Percentiles rank a stretch among this genome's conserved stretches.
Conservation (phyloP, 495 filamentous ascomycete species). For the Aspergillus heteromorphus region DNA sequence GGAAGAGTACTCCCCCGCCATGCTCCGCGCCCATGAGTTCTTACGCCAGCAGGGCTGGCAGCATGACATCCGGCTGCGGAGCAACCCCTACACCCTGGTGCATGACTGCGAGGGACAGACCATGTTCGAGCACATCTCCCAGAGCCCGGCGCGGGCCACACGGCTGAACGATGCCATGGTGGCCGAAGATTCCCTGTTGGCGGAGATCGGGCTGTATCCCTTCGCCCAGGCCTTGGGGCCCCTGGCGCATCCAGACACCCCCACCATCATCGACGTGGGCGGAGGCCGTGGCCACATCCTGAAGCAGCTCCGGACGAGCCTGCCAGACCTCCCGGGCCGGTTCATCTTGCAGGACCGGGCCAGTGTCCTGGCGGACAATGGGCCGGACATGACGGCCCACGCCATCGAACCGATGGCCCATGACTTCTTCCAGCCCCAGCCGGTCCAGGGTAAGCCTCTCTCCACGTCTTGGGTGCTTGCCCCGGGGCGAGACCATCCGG, state of each 20-base stretch:
- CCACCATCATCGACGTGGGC: conserved; percentile 45
- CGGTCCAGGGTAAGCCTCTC: conserved; percentile 23
- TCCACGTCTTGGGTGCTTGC: neutral
- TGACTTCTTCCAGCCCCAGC: conserved; percentile 45
- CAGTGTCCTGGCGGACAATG: conserved; percentile 36
- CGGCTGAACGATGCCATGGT: conserved; percentile 3
- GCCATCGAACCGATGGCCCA: conserved; percentile 29
- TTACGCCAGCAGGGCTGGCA: conserved; percentile 3
- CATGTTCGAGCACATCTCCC: conserved; percentile 9
- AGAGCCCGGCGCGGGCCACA: neutral
- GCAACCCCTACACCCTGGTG: conserved; percentile 4
- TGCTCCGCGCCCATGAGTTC: conserved; percentile 8
- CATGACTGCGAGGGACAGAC: conserved; percentile 5
- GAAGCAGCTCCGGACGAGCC: conserved; percentile 20
- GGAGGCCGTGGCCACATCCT: conserved; percentile 43
- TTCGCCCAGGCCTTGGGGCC: conserved; percentile 3
- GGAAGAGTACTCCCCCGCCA: conserved; percentile 1
- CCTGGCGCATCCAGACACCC: conserved; percentile 2
- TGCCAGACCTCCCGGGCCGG: conserved; percentile 27
- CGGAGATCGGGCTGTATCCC: conserved; percentile 5
- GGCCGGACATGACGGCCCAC: conserved; percentile 30
- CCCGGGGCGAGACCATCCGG: neutral
- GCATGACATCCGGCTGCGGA: neutral
- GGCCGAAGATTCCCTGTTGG: neutral
- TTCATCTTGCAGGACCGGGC: conserved; percentile 44